phyloP scores from a whole-genome alignment of 2,329 filamentous ascomycete species.

The Didymella pomorum region DNA sequence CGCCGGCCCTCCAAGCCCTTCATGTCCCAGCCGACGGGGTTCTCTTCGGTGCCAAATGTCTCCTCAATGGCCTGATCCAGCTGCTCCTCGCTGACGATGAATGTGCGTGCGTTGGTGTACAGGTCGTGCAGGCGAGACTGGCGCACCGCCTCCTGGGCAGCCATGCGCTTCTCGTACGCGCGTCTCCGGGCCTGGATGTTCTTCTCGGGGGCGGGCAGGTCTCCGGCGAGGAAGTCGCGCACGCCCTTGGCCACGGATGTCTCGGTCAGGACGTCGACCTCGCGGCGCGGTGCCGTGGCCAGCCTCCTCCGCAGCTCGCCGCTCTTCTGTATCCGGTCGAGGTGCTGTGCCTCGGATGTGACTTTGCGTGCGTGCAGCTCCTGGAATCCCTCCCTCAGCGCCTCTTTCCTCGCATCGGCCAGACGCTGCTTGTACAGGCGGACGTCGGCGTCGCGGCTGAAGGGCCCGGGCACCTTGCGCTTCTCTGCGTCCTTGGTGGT shows the following conservation, averaged over 20 bases:
- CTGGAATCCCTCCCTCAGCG: slow-evolving; percentile 74
- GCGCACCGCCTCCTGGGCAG: slow-evolving; percentile 65
- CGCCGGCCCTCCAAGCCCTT: slow-evolving; percentile 32
- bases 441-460: slow-evolving; percentile 57
- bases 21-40: slow-evolving; percentile 52
- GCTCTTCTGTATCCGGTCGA: slow-evolving; percentile 32
- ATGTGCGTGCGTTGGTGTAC: slow-evolving; percentile 86
- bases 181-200: slow-evolving; percentile 42
- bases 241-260: slow-evolving; percentile 43
- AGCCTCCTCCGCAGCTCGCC: slow-evolving; percentile 60
- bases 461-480: slow-evolving; percentile 45
- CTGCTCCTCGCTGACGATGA: slow-evolving; percentile 84
- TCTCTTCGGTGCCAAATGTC: slow-evolving; percentile 72
- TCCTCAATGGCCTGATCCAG: slow-evolving; percentile 76
- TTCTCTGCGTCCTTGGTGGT: slow-evolving; percentile 64
- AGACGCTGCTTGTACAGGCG: slow-evolving; percentile 75
- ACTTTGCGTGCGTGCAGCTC: slow-evolving; percentile 66
- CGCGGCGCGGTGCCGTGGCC: slow-evolving; percentile 70
- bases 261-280: slow-evolving; percentile 61
- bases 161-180: slow-evolving; percentile 51
- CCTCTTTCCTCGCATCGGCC: slow-evolving; percentile 74
- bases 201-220: slow-evolving; percentile 37
- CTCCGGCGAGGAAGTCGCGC: slow-evolving; percentile 46
- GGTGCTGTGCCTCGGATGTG: slow-evolving; percentile 32
- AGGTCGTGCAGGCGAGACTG: slow-evolving; percentile 81